These are phyloP conservation scores for Stropharia rugosoannulata DNA, from an alignment of 768 basidiomycete genomes.

Conservation along the genomic window DNA sequence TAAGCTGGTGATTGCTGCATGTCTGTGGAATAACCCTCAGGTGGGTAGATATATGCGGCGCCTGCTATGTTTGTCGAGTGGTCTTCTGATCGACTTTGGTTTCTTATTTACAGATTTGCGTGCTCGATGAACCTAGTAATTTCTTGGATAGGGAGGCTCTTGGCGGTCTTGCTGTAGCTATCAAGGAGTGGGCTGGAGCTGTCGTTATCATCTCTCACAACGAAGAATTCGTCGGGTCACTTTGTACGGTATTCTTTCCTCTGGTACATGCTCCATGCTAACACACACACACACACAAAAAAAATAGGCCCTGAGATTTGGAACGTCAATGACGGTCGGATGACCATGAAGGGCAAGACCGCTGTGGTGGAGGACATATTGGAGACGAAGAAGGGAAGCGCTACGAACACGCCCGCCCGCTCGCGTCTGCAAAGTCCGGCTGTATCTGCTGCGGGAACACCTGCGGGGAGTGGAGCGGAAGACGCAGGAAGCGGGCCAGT, in stretches of 20 bases:
- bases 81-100: background rate
- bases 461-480: conserved; percentile 78
- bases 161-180: conserved; percentile 92
- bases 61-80: background rate
- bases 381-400: conserved; percentile 69
- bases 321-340: conserved; percentile 83
- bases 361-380: conserved; percentile 85
- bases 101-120: conserved; percentile 48
- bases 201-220: conserved; percentile 98
- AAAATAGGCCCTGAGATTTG: conserved; percentile 85
- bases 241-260: conserved; percentile 54
- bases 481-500: conserved; percentile 39
- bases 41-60: conserved; percentile 32
- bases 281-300: too few relatives aligned
- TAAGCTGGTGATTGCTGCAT: conserved; percentile 92
- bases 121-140: conserved; percentile 92
- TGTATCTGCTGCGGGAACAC: conserved; percentile 71
- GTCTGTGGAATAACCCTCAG: conserved; percentile 96
- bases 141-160: conserved; percentile 96
- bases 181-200: conserved; percentile 92
- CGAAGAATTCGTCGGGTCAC: conserved; percentile 78
- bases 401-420: conserved; percentile 65
- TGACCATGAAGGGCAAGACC: conserved; percentile 87
- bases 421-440: conserved; percentile 72
- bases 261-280: conserved; percentile 3